Conservation (phyloP, 768 basidiomycete species). For the Suillus sp. region DNA sequence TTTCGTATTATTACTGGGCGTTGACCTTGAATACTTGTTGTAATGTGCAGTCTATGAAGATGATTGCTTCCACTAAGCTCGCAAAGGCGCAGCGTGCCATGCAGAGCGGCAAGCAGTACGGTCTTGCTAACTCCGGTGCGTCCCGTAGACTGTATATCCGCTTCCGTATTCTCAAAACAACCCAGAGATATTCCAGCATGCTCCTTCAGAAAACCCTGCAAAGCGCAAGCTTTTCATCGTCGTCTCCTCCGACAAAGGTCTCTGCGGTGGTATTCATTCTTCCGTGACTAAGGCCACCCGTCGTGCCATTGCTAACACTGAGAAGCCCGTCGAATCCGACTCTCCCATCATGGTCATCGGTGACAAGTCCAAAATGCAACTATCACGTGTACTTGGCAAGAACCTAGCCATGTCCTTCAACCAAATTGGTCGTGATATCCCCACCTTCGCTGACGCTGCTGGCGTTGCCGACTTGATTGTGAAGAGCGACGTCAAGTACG, state of each 20-base stretch:
- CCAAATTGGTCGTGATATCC: conserved; percentile 96
- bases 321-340: conserved; percentile 51
- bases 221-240: conserved; percentile 89
- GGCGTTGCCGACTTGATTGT: conserved; percentile 92
- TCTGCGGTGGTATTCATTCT: conserved; percentile 99
- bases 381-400: conserved; percentile 61
- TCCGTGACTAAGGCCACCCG: conserved; percentile 91
- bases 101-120: conserved; percentile 89
- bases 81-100: conserved; percentile 95
- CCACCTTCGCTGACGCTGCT: conserved; percentile 95
- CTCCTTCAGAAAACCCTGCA: conserved; percentile 64
- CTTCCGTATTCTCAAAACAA: conserved; percentile 9
- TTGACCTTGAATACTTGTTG: conserved; percentile 12
- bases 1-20: conserved; percentile 11
- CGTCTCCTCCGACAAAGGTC: conserved; percentile 97
- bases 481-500: conserved; percentile 83
- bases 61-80: conserved; percentile 98
- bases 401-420: conserved; percentile 90
- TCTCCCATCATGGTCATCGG: conserved; percentile 87
- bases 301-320: conserved; percentile 59
- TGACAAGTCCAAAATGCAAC: conserved; percentile 96
- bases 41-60: conserved; percentile 85
- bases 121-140: conserved; percentile 84
- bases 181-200: conserved; percentile 86
- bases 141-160: conserved; percentile 17